phyloP scores from a whole-genome alignment of 2,329 filamentous ascomycete genomes.

The Colletotrichum sp. region DNA sequence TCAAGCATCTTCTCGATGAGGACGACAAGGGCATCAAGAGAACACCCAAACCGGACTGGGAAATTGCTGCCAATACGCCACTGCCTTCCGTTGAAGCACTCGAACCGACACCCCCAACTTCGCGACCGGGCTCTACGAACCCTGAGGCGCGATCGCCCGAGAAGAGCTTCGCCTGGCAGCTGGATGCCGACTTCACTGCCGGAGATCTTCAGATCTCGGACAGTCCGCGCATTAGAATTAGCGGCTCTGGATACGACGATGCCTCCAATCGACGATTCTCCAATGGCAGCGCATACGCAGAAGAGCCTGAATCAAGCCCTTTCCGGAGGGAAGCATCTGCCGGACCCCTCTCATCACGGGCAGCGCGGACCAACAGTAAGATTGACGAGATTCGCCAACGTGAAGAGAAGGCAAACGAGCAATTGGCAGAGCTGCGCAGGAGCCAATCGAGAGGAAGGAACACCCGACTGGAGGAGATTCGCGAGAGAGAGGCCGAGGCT shows the following conservation, averaged over 20 bases:
- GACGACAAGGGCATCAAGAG: conserved; percentile 15
- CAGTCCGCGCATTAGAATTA: conserved; percentile 56
- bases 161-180: conserved; percentile 60
- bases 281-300: conserved; percentile 26
- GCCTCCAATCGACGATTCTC: conserved; percentile 26
- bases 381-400: conserved; percentile 54
- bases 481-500: conserved; percentile 43
- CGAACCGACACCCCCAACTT: conserved; percentile 20
- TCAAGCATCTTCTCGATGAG: conserved; percentile 24
- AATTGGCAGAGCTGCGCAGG: not conserved
- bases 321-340: not conserved
- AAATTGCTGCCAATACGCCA: conserved; percentile 30
- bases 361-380: conserved; percentile 43
- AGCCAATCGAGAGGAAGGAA: conserved; percentile 33
- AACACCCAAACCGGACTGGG: not conserved
- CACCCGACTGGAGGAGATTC: conserved; percentile 50
- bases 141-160: conserved; percentile 43
- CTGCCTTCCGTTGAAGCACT: conserved; percentile 36
- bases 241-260: conserved; percentile 36
- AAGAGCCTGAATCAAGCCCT: conserved; percentile 16
- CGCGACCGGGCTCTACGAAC: conserved; percentile 25
- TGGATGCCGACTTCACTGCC: conserved; percentile 63
- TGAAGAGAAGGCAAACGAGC: conserved; percentile 38
- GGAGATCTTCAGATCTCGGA: conserved; percentile 60
- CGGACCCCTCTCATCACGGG: not conserved